A percentile compares a stretch with the other conserved stretches of the same genome.
Conservation (phyloP, 345 rosid species). For the Pistacia integerrima region DNA sequence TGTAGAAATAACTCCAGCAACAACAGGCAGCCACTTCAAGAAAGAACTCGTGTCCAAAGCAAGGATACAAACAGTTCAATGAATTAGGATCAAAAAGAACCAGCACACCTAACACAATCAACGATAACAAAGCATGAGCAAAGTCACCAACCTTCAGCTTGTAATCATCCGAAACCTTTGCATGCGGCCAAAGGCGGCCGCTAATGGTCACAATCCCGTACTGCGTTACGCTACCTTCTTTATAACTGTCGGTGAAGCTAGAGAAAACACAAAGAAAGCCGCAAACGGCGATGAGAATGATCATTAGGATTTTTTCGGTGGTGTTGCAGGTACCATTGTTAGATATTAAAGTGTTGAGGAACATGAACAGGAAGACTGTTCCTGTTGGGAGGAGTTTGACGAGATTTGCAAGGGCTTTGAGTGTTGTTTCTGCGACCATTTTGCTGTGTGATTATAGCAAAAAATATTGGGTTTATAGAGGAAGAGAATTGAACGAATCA, state of each 20-base stretch:
- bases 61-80: background rate
- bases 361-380: conserved; percentile 38
- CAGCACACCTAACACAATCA: background rate
- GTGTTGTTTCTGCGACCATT: background rate
- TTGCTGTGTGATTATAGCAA: background rate
- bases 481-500: no score
- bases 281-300: background rate
- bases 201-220: background rate
- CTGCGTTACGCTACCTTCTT: background rate
- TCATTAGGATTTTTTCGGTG: conserved; percentile 8
- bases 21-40: background rate
- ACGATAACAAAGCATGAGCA: background rate
- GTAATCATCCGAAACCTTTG: background rate
- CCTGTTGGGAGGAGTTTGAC: conserved; percentile 44
- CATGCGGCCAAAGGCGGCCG: background rate
- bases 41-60: background rate
- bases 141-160: background rate
- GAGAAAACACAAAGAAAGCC: background rate
- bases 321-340: conserved; percentile 5
- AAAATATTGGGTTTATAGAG: background rate
- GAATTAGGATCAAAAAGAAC: background rate
- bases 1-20: background rate
- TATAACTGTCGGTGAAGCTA: background rate
- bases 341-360: conserved; percentile 36
- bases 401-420: conserved; percentile 19